Conservation (phyloP, 805 yeast genomes). For the Pichia phayaonensis region DNA sequence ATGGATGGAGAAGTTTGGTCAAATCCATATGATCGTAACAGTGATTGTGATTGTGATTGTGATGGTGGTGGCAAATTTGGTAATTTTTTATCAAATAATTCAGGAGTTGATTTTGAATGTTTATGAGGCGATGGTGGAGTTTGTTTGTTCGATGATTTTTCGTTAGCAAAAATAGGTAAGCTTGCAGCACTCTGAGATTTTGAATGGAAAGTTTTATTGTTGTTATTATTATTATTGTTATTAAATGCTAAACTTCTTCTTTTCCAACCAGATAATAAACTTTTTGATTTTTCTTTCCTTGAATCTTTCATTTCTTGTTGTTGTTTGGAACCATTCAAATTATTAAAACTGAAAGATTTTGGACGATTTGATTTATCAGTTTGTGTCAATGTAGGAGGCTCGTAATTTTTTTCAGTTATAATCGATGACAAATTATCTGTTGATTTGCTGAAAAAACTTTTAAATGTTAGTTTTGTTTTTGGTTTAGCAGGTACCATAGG, state of each 20-base stretch:
- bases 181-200: slow-evolving; percentile 4
- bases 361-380: slow-evolving; percentile 6
- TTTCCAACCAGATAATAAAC: slow-evolving; percentile 26
- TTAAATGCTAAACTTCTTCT: slow-evolving; percentile 20
- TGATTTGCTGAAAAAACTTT: slow-evolving; percentile 22
- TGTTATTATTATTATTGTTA: background rate
- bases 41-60: background rate
- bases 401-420: background rate
- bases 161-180: slow-evolving; percentile 2
- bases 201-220: background rate
- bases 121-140: slow-evolving; percentile 7
- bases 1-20: slow-evolving; percentile 6
- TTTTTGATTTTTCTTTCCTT: slow-evolving; percentile 22
- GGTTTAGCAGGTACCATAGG: slow-evolving; percentile 4
- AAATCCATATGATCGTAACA: slow-evolving; percentile 21
- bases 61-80: slow-evolving; percentile 6
- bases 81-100: slow-evolving; percentile 1
- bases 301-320: slow-evolving; percentile 11
- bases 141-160: background rate
- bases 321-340: background rate
- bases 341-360: slow-evolving; percentile 11
- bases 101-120: slow-evolving; percentile 8
- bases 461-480: slow-evolving; percentile 23
- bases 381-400: background rate
- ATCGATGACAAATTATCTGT: background rate